Base-by-base conservation (phyloP, 257 asterid genomes). In the Paulownia fortunei region DNA sequence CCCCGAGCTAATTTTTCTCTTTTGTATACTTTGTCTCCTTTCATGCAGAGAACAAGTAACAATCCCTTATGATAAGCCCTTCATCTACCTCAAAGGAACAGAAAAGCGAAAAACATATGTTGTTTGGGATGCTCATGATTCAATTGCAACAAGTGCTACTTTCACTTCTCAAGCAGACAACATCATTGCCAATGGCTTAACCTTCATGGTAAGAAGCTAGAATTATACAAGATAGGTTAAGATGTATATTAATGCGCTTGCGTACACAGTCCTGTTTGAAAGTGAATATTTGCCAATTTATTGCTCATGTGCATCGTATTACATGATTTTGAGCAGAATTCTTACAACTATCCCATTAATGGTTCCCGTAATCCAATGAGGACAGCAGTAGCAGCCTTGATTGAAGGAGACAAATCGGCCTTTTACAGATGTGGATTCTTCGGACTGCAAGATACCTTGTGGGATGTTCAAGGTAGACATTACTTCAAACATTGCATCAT, bases 401-500 rank as follows among this genome's bases (percentile, higher is more conserved):
- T 93, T 2, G 27, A 78, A 10, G 97, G 98, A 0, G 97, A 93
- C 49, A 89, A 82, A 60, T 85, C 84, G 1, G 88, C 88, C 0
- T 93, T 93, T 51, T 84, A 74, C 32, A 32, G 69, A 56, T 87
- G 91, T 68, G 85, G 69, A 63, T 93, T 93, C 55, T 2, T 80
- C 21, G 98, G 97, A 44, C 27, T 86, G 18, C 97, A 93, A 69
- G 98, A 93, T 30, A 90, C 98, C 0, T 67, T 91, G 52, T 91
- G 94, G 91, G 97, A 93, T 74, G 93, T 77, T 72, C 59, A 70
- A 41, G 98, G 98, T 0, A 79, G 94, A 44, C 98, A 93, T 64
- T 91, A 88, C 60, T 93, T 91, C 87, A 74, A 74, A 7, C 34
- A 0, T 11, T 91, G 97, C 59, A 80, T 63, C 5, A 91, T 91